Evolutionary conservation across 441 rosid species (phyloP).

Genomic region (Corymbia citriodora): DNA sequence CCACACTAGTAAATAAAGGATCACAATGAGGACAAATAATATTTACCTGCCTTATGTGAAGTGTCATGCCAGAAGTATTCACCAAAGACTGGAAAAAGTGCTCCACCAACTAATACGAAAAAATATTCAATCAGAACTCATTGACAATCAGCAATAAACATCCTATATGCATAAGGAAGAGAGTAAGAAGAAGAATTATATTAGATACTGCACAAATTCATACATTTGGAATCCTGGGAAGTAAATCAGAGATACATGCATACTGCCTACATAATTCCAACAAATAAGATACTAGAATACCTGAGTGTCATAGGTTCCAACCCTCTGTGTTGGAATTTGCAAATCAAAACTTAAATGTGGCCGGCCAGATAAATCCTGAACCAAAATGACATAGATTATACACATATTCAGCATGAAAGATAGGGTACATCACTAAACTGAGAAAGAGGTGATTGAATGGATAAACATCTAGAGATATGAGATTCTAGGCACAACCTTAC

Average conservation of each 20-base stretch:
- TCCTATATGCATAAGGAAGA: background rate
- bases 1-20: background rate
- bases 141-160: background rate
- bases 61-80: conserved; percentile 91
- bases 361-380: conserved; percentile 80
- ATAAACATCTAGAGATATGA: background rate
- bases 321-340: conserved; percentile 74
- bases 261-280: background rate
- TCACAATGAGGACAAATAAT: background rate
- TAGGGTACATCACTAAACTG: background rate
- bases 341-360: conserved; percentile 76
- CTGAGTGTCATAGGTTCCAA: conserved; percentile 93
- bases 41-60: conserved; percentile 76
- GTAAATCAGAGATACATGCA: background rate
- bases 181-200: background rate
- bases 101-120: conserved; percentile 65
- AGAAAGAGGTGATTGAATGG: background rate
- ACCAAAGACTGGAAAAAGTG: conserved; percentile 87
- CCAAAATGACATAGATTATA: background rate
- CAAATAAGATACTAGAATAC: conserved; percentile 16
- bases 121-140: background rate
- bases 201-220: background rate
- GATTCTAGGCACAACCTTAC: background rate
- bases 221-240: background rate
- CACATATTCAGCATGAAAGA: background rate